Evolutionary conservation across 495 filamentous ascomycete species (phyloP), one percentile per base, ranked within the genome.

Genomic region (Hapsidospora chrysogenum): DNA sequence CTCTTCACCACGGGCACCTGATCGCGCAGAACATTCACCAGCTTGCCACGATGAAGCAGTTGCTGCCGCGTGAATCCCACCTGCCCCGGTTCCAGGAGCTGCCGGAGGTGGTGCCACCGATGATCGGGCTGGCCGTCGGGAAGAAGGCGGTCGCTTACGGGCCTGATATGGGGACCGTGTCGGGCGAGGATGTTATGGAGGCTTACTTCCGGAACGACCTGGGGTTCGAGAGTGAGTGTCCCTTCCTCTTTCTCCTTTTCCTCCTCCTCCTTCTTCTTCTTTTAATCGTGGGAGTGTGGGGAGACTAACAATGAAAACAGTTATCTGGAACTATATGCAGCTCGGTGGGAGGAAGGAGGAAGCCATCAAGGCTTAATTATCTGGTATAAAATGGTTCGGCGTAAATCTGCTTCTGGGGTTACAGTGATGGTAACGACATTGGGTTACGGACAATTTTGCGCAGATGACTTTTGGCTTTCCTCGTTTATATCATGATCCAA

Each of bases 51-150:
- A 44, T 47, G 33, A 46, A 50, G 35, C 40, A 42, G 21, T 33
- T 68, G 25, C 41, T 52, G 7, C 49, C 52, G 21, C n/a, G n/a
- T n/a, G n/a, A n/a, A n/a, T 7, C n/a, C 0, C 52, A 48, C 16
- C 55, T 56, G 37, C 61, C 66, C 0, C 44, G 49, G 4, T 60
- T 63, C 34, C 42, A 56, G 2, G 49, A 58, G 37, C 51, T 80
- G 2, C 50, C 49, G 3, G 57, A 65, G 33, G 54, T 70, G 16
- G n/a, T n/a, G n/a, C 68, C 74, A 13, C 60, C 71, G 4, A 70
- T 78, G 54, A 79, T 82, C 37, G 74, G 69, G 2, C 43, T 82
- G 1, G 76, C 76, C 0, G 54, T 82, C 14, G 77, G 75, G 4
- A 70, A 72, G 45, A 68, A 66, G 39, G 76, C 73, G 0, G 63